Conservation (phyloP, 768 basidiomycete genomes). For the Collybiopsis luxurians region DNA sequence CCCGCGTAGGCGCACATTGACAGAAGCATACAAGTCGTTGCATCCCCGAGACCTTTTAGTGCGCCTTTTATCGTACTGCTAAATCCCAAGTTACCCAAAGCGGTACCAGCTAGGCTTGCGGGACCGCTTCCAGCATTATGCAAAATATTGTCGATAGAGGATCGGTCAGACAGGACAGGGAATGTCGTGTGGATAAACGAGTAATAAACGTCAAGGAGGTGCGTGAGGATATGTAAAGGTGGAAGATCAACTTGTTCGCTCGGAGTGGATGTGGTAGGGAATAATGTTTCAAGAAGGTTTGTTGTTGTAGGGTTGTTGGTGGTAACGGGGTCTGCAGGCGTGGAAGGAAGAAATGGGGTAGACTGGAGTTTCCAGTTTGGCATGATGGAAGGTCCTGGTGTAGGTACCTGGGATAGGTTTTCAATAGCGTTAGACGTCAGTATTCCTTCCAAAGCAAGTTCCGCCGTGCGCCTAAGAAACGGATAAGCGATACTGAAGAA, state of each 20-base stretch:
- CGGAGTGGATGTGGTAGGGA: neutral
- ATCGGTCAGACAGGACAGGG: conserved; percentile 19
- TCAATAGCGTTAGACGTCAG: neutral
- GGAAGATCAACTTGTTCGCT: conserved; percentile 17
- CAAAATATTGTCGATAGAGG: neutral
- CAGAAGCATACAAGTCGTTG: conserved; percentile 20
- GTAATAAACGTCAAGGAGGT: conserved; percentile 24
- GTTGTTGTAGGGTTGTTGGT: conserved; percentile 6
- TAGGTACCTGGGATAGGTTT: neutral
- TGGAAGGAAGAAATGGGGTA: neutral
- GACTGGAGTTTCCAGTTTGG: neutral
- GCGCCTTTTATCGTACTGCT: conserved; percentile 1
- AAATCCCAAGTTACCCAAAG: neutral
- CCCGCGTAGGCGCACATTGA: conserved; percentile 27
- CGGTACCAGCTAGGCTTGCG: neutral
- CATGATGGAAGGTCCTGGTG: neutral
- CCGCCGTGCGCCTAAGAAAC: neutral
- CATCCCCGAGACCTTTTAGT: conserved; percentile 11
- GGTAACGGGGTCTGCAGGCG: neutral
- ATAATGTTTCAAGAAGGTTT: conserved; percentile 4
- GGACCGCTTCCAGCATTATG: neutral
- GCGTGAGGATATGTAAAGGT: conserved; percentile 20
- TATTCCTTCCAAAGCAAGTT: neutral
- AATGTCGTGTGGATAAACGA: conserved; percentile 21
- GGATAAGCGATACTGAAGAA: too few species aligned